Conservation (phyloP, 2,329 filamentous ascomycete species). For the Cadophora malorum region DNA sequence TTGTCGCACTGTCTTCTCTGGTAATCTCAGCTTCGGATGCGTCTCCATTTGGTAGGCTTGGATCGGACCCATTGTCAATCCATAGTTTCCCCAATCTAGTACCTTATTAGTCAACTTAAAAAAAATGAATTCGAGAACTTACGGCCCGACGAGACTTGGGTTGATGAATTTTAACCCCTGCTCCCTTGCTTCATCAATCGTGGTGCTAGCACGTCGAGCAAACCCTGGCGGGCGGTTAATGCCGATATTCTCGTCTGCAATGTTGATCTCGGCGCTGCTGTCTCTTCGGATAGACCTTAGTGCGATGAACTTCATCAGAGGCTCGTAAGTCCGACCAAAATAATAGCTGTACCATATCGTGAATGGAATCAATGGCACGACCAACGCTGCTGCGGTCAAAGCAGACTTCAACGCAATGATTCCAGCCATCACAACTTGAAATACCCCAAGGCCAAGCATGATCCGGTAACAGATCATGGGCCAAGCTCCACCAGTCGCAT, state of each 20-base stretch:
- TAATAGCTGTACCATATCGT: constrained; percentile 92
- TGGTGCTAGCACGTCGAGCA: constrained; percentile 53
- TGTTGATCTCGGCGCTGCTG: constrained; percentile 55
- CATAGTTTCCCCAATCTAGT: constrained; percentile 71
- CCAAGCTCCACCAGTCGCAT: constrained; percentile 93
- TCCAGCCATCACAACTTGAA: constrained; percentile 90
- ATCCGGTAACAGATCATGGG: constrained; percentile 95
- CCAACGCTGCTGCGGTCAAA: constrained; percentile 73
- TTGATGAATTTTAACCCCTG: constrained; percentile 76
- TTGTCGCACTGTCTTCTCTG: constrained; percentile 49
- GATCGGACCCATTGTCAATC: constrained; percentile 52
- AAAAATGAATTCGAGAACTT: constrained; percentile 47
- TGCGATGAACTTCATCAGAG: constrained; percentile 91
- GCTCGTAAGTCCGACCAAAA: constrained; percentile 81
- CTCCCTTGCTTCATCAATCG: constrained; percentile 75
- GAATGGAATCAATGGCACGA: constrained; percentile 77
- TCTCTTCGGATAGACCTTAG: constrained; percentile 79
- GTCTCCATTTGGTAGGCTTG: constrained; percentile 27
- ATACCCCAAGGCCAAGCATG: constrained; percentile 83
- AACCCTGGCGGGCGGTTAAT: constrained; percentile 38
- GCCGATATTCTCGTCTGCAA: constrained; percentile 50
- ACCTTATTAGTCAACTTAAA: constrained; percentile 24
- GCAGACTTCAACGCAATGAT: constrained; percentile 78
- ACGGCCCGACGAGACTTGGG: constrained; percentile 73
- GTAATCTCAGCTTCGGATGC: constrained; percentile 23